Base-by-base conservation (phyloP, 331 rosid genomes). In the Arachis monticola region DNA sequence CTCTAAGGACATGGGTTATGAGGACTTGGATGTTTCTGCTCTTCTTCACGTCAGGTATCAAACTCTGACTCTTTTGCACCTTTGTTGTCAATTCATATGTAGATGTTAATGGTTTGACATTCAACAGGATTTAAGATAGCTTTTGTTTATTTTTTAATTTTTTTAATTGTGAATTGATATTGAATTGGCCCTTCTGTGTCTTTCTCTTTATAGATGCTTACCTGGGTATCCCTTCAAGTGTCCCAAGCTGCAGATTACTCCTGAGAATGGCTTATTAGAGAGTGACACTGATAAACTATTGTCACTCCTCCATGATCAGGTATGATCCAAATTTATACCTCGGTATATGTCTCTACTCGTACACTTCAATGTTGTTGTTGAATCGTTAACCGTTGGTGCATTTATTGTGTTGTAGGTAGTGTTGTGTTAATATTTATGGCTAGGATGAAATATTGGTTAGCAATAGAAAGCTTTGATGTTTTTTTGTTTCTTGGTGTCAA, bases 221-320 rank as follows among this genome's bases (percentile, higher is more conserved):
- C 97, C 98, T 11, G 98, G 97, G 30, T 93, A 93, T 83, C 98
- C 98, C 79, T 87, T 84, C 90, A 93, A 91, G 85, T 91, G 88
- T 42, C 98, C 98, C 8, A 93, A 87, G 90, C 85, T 93, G 86
- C 93, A 85, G 83, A 83, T 93, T 75, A 87, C 80, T 77, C 89
- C 94, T 8, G 97, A 93, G 74, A 70, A 77, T 60, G 98, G 97
- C 72, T 78, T 91, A 61, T 83, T 88, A 9, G 81, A 89, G 72
- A 67, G 63, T 60, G 96, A 93, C 69, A 84, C 92, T 11, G 77
- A 88, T 69, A 86, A 83, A 62, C 92, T 93, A 55, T 76, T 88
- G 70, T 88, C 94, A 77, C 90, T 91, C 74, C 92, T 93, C 71
- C 77, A 57, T 32, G 97, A 93, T 80, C 98, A 91, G 96, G 98